Evolutionary conservation across 345 rosid genomes (phyloP).

Genomic region (Hevea brasiliensis): DNA sequence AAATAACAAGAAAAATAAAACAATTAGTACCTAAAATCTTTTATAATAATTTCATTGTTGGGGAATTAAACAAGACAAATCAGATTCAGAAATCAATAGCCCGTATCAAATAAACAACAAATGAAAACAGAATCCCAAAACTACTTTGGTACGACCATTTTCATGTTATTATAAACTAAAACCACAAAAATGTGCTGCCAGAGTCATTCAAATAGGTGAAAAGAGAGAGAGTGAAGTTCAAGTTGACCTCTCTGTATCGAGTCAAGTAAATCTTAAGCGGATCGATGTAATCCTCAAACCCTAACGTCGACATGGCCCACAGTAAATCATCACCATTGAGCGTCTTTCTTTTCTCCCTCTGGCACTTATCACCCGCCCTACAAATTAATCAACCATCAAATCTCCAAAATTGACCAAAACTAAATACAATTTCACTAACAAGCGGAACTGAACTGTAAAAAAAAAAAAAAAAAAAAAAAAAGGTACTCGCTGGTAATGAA

Average conservation of each 20-base stretch:
- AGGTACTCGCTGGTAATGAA: conserved; percentile 93
- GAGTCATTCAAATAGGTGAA: not conserved
- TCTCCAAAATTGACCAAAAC: not conserved
- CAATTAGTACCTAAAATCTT: conserved; percentile 16
- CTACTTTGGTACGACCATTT: not conserved
- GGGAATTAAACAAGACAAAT: not conserved
- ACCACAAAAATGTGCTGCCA: not conserved
- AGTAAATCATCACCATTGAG: conserved; percentile 94
- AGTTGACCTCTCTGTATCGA: conserved; percentile 75
- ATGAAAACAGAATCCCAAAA: not conserved
- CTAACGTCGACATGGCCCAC: conserved; percentile 97
- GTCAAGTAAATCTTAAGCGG: conserved; percentile 77
- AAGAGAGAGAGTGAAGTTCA: not conserved
- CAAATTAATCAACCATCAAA: conserved; percentile 16
- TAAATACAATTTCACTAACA: not conserved
- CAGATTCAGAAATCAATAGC: not conserved
- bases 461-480: not conserved
- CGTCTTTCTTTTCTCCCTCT: conserved; percentile 96
- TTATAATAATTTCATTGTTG: not conserved
- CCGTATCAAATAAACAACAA: not conserved
- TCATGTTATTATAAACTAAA: not conserved
- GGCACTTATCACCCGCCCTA: conserved; percentile 98
- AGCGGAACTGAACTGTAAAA: not conserved
- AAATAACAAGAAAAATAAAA: conserved; percentile 11
- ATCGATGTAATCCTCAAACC: conserved; percentile 94